A percentile compares a stretch with the other conserved stretches of the same genome.
Evolutionary conservation across 2,329 filamentous ascomycete genomes (phyloP).

Genomic region (Claviceps capensis): DNA sequence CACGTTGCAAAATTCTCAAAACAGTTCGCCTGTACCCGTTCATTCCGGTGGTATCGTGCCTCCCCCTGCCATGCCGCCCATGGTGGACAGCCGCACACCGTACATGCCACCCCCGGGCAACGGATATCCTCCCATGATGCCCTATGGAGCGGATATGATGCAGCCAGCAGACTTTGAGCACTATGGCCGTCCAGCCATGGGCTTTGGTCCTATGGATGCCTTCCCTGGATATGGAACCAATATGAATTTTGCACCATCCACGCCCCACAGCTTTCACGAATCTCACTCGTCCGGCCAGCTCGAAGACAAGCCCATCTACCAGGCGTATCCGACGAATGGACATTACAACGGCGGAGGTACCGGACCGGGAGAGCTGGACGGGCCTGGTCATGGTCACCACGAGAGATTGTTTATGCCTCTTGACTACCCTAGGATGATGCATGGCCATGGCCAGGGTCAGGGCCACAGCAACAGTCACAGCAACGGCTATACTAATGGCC

Average conservation of each 20-base stretch:
- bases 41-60: constrained; percentile 32
- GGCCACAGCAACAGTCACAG: too few species aligned
- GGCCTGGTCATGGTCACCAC: constrained; percentile 14
- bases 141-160: constrained; percentile 21
- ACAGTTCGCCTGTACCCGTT: constrained; percentile 42
- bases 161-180: constrained; percentile 21
- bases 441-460: constrained; percentile 13
- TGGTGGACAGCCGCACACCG: constrained; percentile 19
- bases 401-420: constrained; percentile 18
- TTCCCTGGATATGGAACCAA: constrained; percentile 20
- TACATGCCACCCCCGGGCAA: constrained; percentile 20
- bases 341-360: constrained; percentile 22
- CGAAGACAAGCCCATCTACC: constrained; percentile 29
- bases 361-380: constrained; percentile 17
- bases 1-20: constrained; percentile 38
- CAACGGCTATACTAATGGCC: too few species aligned
- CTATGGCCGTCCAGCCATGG: constrained; percentile 23
- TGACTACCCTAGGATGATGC: constrained; percentile 20
- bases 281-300: constrained; percentile 42
- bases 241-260: constrained; percentile 34
- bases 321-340: constrained; percentile 25
- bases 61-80: constrained; percentile 29
- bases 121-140: constrained; percentile 25
- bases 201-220: constrained; percentile 21
- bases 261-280: constrained; percentile 47